A percentile compares a stretch with the other conserved stretches of the same genome.
phyloP scores from a whole-genome alignment of 1,139 yeast species.

The Taiozyma sp. region DNA sequence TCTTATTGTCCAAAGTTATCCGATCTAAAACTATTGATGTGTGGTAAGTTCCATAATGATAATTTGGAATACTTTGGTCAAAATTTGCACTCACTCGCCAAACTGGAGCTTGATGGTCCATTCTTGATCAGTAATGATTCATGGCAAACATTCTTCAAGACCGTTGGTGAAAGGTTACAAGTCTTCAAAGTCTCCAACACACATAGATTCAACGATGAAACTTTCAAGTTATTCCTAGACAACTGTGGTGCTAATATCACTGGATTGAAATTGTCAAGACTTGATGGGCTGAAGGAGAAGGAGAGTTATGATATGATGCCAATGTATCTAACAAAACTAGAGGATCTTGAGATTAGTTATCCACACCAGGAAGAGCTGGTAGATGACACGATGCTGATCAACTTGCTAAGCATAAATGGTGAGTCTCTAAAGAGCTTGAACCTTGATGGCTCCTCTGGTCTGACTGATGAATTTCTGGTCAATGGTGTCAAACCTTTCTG shows the following conservation, averaged over 20 bases:
- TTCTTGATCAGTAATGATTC: slow-evolving; percentile 69
- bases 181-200: slow-evolving; percentile 72
- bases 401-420: slow-evolving; percentile 59
- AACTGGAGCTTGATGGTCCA: slow-evolving; percentile 75
- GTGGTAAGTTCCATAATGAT: slow-evolving; percentile 86
- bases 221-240: slow-evolving; percentile 58
- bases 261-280: slow-evolving; percentile 50
- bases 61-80: slow-evolving; percentile 58
- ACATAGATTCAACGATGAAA: slow-evolving; percentile 71
- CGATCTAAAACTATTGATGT: slow-evolving; percentile 72
- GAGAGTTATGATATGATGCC: slow-evolving; percentile 62
- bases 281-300: slow-evolving; percentile 64
- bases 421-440: slow-evolving; percentile 51
- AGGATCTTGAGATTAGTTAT: slow-evolving; percentile 61
- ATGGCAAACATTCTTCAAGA: slow-evolving; percentile 72
- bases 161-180: slow-evolving; percentile 40
- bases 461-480: slow-evolving; percentile 60
- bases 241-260: slow-evolving; percentile 54
- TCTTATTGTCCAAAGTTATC: slow-evolving; percentile 75
- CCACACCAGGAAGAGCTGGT: slow-evolving; percentile 64
- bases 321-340: slow-evolving; percentile 52
- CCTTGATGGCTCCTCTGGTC: slow-evolving; percentile 65
- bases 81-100: slow-evolving; percentile 49
- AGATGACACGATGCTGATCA: slow-evolving; percentile 67
- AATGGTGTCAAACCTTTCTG: slow-evolving; percentile 62